Base-by-base conservation (phyloP, 331 rosid species). In the Cucumis variabilis region DNA sequence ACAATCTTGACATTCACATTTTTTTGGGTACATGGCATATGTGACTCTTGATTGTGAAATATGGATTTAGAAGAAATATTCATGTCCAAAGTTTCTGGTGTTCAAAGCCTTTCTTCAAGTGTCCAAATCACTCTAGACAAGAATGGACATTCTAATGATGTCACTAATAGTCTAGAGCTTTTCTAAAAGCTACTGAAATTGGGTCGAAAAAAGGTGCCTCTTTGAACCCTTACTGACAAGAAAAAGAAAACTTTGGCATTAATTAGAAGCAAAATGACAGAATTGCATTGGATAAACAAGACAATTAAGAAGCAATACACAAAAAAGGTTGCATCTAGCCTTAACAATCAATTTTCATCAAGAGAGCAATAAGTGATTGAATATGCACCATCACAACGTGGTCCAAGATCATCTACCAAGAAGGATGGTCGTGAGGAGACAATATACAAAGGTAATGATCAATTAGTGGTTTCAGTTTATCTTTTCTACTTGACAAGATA, bases 111-210 rank as follows among this genome's bases (percentile, higher is more conserved):
- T 82, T 93, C 95, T 83, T 93, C 95, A 81, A 93, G 98, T 46
- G 98, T 90, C 85, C 98, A 95, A 89, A 94, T 96, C 92, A 93
- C 97, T 89, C 95, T 96, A 6, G 98, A 93, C 92, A 94, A 94
- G 88, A 93, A 90, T 92, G 96, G 91, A 72, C 93, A 94, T 86
- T 94, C 94, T 51, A 94, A 94, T 86, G 98, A 92, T 83, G 99
- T 92, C 83, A 93, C 98, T 74, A 92, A 90, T 88, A 93, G 92
- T 91, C 91, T 95, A 82, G 95, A 96, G 87, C 93, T 94, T 85
- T 93, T 94, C 85, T 94, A 92, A 86, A 93, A 94, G 89, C 93
- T 93, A 77, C 88, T 97, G 90, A 97, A 93, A 90, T 92, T 93
- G 37, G 93, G 98, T 91, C 91, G 90, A 71, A 93, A 92, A 87